Base-by-base conservation (phyloP, 2,329 filamentous ascomycete species). In the Drechslerella stenobrocha region DNA sequence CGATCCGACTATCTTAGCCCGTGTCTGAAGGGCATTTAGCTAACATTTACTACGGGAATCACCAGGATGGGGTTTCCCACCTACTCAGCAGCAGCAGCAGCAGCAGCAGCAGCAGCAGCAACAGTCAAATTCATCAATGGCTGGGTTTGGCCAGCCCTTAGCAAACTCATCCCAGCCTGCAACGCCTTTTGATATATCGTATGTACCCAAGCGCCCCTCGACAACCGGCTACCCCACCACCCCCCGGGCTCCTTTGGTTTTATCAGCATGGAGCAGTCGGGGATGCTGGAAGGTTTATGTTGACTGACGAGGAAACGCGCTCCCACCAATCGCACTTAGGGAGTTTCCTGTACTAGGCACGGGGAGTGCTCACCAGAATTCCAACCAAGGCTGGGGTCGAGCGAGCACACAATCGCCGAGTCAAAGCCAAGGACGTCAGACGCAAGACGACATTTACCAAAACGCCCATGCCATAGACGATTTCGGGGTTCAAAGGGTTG, bases 341-440 rank as follows among this genome's bases (percentile, higher is more conserved):
- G 63, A 67, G 45, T 67, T 67, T 52, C 63, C 63, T 20, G 63
- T 67, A 56, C 20, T 67, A 67, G 63, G 63, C 50, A 67, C 63
- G 18, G 63, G 63, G 8, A 52, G 63, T 67, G 63, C 63, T 40
- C 63, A 67, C 44, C 63, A 67, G 51, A 67, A 52, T 56, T 52
- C 63, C 22, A 67, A 60, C 50, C 63, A 67, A 60, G 63, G 63
- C 35, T 67, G 63, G 63, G 63, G 63, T 40, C 55, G 63, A 20
- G 55, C 63, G 20, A 67, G 44, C 30, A 67, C 63, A 0, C 63
- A 67, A 26, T 67, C 63, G 23, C 63, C 63, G 22, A 67, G 63
- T 15, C 63, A 67, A 35, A 55, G 13, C 11, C 63, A 60, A 52
- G 63, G 48, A 42, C 63, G 63, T 1, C 63, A 60, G 28, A 45